These are phyloP conservation scores for Mycothermus thermophilus DNA, from an alignment of 495 filamentous ascomycete genomes.

Conservation along the genomic window DNA sequence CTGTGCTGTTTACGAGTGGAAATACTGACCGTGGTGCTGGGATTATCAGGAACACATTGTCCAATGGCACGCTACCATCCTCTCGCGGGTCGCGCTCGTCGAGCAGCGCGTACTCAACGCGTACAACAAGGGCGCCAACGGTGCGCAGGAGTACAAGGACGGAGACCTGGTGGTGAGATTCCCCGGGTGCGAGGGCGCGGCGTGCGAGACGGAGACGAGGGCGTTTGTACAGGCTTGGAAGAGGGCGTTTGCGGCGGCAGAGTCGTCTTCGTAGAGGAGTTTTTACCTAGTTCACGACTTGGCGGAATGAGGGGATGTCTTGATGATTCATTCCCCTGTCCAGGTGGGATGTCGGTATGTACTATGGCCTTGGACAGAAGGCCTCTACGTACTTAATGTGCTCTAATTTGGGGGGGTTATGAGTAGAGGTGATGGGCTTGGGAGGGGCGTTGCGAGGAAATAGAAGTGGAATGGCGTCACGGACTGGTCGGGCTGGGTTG, in stretches of 20 bases:
- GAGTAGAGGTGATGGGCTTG: too few relatives aligned
- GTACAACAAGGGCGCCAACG: constrained; percentile 36
- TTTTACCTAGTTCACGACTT: too few relatives aligned
- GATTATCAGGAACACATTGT: constrained; percentile 71
- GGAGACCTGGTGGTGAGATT: constrained; percentile 78
- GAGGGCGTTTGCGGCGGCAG: constrained; percentile 3
- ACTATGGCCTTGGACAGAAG: too few relatives aligned
- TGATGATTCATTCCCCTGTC: too few relatives aligned
- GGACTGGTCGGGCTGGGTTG: too few relatives aligned
- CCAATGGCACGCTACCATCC: constrained; percentile 97
- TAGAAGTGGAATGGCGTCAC: too few relatives aligned
- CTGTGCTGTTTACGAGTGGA: constrained; percentile 8
- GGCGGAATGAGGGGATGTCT: too few relatives aligned
- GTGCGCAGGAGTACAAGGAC: constrained; percentile 49
- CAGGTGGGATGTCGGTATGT: too few relatives aligned
- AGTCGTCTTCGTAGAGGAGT: not conserved
- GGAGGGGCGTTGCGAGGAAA: too few relatives aligned
- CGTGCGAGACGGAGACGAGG: constrained; percentile 55
- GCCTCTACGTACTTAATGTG: too few relatives aligned
- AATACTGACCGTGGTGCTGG: not conserved
- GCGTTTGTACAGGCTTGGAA: constrained; percentile 34
- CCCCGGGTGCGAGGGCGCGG: constrained; percentile 49
- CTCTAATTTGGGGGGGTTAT: too few relatives aligned
- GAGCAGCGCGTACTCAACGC: constrained; percentile 72
- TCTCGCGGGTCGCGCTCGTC: constrained; percentile 73